Evolutionary conservation across 1,139 yeast genomes (phyloP).

Genomic region (Ashbya aceris): DNA sequence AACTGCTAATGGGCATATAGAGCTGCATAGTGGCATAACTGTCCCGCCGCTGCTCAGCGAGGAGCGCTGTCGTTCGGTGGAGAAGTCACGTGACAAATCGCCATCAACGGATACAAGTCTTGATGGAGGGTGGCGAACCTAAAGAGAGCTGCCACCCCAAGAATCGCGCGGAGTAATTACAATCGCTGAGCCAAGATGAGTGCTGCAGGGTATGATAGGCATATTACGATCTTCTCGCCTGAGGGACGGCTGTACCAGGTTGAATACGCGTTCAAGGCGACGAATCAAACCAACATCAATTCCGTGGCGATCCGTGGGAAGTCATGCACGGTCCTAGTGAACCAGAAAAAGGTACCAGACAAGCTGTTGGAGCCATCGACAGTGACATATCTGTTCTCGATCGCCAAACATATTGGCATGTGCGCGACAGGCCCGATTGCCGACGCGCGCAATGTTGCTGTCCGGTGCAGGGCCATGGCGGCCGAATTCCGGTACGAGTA

Average conservation of each 20-base stretch:
- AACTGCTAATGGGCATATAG: too few species aligned
- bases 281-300: constrained; percentile 85
- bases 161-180: too few species aligned
- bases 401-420: constrained; percentile 77
- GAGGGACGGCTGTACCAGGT: constrained; percentile 97
- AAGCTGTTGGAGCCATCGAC: constrained; percentile 80
- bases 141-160: too few species aligned
- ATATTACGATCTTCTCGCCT: constrained; percentile 95
- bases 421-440: constrained; percentile 96
- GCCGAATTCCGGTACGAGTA: constrained; percentile 89
- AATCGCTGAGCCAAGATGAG: constrained; percentile 11
- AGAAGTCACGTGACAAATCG: too few species aligned
- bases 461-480: constrained; percentile 87
- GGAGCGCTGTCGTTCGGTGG: too few species aligned
- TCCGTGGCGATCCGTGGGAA: constrained; percentile 81
- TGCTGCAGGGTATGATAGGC: constrained; percentile 95
- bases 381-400: constrained; percentile 74
- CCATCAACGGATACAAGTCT: too few species aligned
- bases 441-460: constrained; percentile 86
- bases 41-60: too few species aligned
- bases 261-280: constrained; percentile 95
- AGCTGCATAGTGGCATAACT: too few species aligned
- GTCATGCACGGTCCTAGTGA: constrained; percentile 81
- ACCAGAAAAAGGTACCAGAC: constrained; percentile 95
- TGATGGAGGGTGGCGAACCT: too few species aligned